Evolutionary conservation across 257 asterid species (phyloP), one percentile per base, ranked within the genome.

Genomic region (Hygrophila difformis): DNA sequence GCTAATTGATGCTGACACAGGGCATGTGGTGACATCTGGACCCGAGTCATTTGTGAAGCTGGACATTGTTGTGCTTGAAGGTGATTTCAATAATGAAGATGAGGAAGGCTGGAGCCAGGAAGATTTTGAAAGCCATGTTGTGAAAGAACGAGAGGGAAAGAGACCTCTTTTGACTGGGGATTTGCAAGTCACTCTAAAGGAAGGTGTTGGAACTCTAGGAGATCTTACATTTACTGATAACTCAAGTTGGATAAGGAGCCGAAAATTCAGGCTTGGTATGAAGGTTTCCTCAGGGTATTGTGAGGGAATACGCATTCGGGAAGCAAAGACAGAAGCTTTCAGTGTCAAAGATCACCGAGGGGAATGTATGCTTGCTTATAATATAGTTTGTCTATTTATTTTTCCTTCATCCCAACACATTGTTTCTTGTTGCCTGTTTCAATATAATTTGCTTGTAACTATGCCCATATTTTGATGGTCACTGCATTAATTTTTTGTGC

Each of bases 161-260:
- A 73, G 98, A 56, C 98, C 96, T 45, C 86, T 89, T 51, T 70
- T 85, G 74, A 74, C 72, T 47, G 96, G 98, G 39, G 98, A 89
- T 48, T 66, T 85, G 60, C 94, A 77, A 59, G 81, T 89, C 55
- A 70, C 78, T 2, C 96, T 89, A 33, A 85, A 85, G 67, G 98
- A 89, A 82, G 98, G 98, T 54, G 93, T 89, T 38, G 96, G 98
- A 60, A 85, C 98, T 34, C 47, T 89, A 9, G 94, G 98, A 18
- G 98, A 89, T 49, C 87, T 89, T 39, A 82, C 88, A 18, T 89
- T 89, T 72, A 89, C 98, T 0, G 98, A 89, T 50, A 89, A 89
- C 64, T 89, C 98, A 11, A 89, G 98, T 55, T 89, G 98, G 98
- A 85, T 82, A 61, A 76, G 96, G 59, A 89, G 98, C 75, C 70